Conservation (phyloP, 176 grass and related monocot genomes). For the Otatea glauca region DNA sequence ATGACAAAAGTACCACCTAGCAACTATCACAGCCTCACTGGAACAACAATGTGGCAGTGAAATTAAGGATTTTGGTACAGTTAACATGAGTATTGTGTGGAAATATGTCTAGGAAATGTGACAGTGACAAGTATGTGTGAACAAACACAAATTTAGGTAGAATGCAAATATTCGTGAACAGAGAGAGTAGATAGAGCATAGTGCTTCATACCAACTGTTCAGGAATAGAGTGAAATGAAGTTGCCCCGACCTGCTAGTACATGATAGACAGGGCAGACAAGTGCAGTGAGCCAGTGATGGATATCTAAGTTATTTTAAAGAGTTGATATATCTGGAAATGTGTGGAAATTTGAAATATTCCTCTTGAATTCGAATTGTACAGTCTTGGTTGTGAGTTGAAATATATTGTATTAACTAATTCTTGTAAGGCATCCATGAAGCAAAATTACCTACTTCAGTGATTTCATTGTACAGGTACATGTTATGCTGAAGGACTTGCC, state of each 20-base stretch:
- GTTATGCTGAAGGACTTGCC: slow-evolving; percentile 86
- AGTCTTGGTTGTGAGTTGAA: slow-evolving; percentile 25
- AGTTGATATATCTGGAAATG: slow-evolving; percentile 4
- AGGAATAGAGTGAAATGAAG: background rate
- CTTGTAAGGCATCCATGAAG: slow-evolving; percentile 12
- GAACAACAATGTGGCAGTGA: background rate
- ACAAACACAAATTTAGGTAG: background rate
- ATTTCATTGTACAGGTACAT: slow-evolving; percentile 67
- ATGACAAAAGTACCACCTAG: background rate
- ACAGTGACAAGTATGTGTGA: background rate
- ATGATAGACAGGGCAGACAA: slow-evolving; percentile 11
- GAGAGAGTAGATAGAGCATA: slow-evolving; percentile 13
- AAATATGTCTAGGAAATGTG: slow-evolving; percentile 19
- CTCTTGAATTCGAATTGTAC: background rate
- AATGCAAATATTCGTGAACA: background rate
- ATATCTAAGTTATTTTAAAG: slow-evolving; percentile 1
- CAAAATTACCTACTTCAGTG: slow-evolving; percentile 11
- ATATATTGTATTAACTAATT: slow-evolving; percentile 17
- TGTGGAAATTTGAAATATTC: background rate
- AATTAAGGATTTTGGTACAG: slow-evolving; percentile 10
- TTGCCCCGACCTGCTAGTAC: background rate
- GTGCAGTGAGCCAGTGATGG: background rate
- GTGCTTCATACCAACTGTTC: background rate
- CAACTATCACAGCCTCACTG: background rate
- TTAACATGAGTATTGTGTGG: background rate